Evolutionary conservation across 768 basidiomycete genomes (phyloP).

Genomic region (Lentinula sp.): DNA sequence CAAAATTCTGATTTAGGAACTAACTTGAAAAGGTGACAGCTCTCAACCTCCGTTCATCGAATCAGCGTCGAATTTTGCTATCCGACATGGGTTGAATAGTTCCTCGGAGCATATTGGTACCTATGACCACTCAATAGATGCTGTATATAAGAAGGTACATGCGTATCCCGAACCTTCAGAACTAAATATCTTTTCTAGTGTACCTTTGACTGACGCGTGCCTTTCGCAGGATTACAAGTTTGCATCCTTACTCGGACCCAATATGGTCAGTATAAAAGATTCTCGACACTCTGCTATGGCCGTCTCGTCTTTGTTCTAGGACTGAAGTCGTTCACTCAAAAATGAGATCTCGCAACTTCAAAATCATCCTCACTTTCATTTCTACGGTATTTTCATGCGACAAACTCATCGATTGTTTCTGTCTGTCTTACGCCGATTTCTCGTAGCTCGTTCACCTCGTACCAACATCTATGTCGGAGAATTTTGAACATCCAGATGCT

Average conservation of each 20-base stretch:
- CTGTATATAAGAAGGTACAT: background rate
- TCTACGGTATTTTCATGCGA: background rate
- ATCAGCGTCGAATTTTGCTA: background rate
- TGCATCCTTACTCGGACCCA: background rate
- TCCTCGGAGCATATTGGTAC: background rate
- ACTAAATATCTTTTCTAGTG: background rate
- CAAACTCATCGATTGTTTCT: background rate
- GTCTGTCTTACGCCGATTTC: background rate
- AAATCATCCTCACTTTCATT: background rate
- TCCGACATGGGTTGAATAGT: background rate
- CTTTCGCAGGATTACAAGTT: background rate
- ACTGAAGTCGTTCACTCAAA: background rate
- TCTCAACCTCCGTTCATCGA: too few species aligned
- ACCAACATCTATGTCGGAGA: background rate
- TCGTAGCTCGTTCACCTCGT: background rate
- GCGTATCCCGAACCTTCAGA: background rate
- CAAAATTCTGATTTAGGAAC: background rate
- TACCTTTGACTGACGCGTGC: constrained; percentile 1
- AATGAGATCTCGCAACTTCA: background rate
- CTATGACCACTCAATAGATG: background rate
- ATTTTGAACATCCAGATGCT: background rate
- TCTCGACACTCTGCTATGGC: background rate
- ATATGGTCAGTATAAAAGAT: background rate
- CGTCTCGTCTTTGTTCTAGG: too few species aligned
- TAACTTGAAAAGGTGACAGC: background rate